Evolutionary conservation across 2,329 filamentous ascomycete genomes (phyloP), one percentile per base, ranked within the genome.

Genomic region (Fusarium circinatum): DNA sequence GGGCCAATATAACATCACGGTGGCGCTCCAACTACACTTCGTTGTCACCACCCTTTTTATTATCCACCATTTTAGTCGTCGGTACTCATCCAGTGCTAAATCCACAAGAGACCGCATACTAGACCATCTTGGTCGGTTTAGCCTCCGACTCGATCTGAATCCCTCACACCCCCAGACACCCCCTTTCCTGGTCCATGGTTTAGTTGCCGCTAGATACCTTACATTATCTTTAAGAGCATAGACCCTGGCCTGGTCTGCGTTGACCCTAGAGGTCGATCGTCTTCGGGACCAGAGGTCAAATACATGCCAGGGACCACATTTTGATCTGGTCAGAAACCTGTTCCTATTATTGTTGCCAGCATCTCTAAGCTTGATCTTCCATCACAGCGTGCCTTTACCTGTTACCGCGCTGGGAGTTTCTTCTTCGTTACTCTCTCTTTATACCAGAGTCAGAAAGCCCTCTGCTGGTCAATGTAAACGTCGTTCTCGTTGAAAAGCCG

Each of bases 181-280:
- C 75, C 74, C 71, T 69, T 66, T 73, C 74, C 73, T 71, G 66
- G 73, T 61, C 70, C 67, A 67, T 66, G 64, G 62, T 62, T 71
- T 78, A 77, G 76, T 62, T 78, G 73, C 76, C 75, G 76, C 70
- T 74, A 65, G 74, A 73, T 56, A 65, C 60, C 65, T 65, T 75
- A 74, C 54, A 70, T 59, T 75, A 74, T 77, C 73, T 75, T 69
- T 57, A 65, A 71, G 73, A 68, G 76, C 56, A 68, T 62, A 67
- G 62, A 74, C 71, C 73, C 70, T 78, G 75, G 76, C 71, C 68
- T 78, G 76, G 76, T 60, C 70, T 64, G 48, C 66, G 56, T 57
- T 65, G 57, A 62, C 68, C 67, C 75, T 75, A 75, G 64, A 70
- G 76, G 76, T 68, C 72, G 76, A 78, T 78, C 76, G 68, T 62